Evolutionary conservation across 2,329 filamentous ascomycete genomes (phyloP), one percentile per base, ranked within the genome.

Genomic region (Diaporthe citrichinensis): DNA sequence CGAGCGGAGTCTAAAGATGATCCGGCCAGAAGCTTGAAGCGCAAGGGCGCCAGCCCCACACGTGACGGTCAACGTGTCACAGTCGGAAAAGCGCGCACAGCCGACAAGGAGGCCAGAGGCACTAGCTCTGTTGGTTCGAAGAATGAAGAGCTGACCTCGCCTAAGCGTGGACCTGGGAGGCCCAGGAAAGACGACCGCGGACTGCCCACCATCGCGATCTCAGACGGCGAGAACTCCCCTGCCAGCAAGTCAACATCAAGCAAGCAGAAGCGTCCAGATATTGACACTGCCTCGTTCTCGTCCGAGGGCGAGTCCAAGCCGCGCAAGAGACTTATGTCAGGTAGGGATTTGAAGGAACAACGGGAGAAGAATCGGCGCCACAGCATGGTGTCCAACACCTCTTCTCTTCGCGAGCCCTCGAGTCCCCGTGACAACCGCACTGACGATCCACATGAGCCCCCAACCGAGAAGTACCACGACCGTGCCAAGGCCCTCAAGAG

Each of bases 221-320:
- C 89, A 1, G 90, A 92, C 75, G 87, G 87, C 15, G 90, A 92
- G 78, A 80, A 83, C 2, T 90, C 90, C 2, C 82, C 84, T 0
- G 74, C 84, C 9, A 81, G 87, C 2, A 92, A 90, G 77, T 84
- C 87, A 20, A 79, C 86, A 15, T 79, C 85, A 17, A 77, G 82
- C 57, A 92, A 90, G 79, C 79, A 86, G 7, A 91, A 88, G 78
- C 87, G 88, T 62, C 82, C 86, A 1, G 91, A 93, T 71, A 86
- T 89, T 0, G 91, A 93, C 65, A 77, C 86, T 34, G 85, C 87
- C 20, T 86, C 84, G 2, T 83, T 86, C 9, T 90, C 89, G 0
- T 92, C 90, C 46, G 90, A 90, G 79, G 91, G 87, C 2, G 90
- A 92, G 80, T 82, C 88, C 12, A 93, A 92, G 80, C 91, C 91